Evolutionary conservation across 2,329 filamentous ascomycete genomes (phyloP), one percentile per base, ranked within the genome.

Genomic region (Tolypocladium tundrense): DNA sequence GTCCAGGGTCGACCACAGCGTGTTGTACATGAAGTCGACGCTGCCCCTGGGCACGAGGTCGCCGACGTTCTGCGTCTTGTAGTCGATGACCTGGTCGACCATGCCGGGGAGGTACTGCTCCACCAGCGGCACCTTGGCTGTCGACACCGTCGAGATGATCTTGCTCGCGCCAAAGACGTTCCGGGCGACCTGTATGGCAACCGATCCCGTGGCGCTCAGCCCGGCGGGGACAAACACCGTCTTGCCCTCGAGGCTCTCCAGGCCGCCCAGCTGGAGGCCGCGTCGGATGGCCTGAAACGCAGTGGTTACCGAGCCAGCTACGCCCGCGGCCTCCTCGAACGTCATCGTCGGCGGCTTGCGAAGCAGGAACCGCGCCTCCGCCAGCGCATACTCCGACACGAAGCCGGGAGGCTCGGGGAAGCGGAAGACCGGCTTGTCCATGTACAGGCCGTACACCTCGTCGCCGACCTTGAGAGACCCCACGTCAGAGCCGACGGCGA

Each of bases 81-180:
- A 84, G 63, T 83, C 79, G 59, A 82, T 69, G 33, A 82, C 66
- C 60, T 79, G 71, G 65, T 81, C 79, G 2, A 80, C 75, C 7
- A 77, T 67, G 0, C 74, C 76, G 0, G 75, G 72, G 0, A 79
- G 66, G 40, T 70, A 62, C 58, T 73, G 61, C 48, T 75, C 72
- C 0, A 81, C 76, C 27, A 76, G 69, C 0, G 68, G 60, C 39
- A 84, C 58, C 66, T 84, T 84, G 11, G 72, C 60, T 27, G 79
- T 81, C 4, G 80, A 83, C 0, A 79, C 78, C 0, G 79, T 81
- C 0, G 79, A 73, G 52, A 84, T 77, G 57, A 83, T 69, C 53
- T 70, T 74, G 0, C 65, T 65, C 1, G 75, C 80, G 0, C 75
- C 72, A 53, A 79, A 82, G 3, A 77, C 71, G 37, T 79, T 77